Conservation (phyloP, 306 rosid genomes). For the Acacia crassicarpa region DNA sequence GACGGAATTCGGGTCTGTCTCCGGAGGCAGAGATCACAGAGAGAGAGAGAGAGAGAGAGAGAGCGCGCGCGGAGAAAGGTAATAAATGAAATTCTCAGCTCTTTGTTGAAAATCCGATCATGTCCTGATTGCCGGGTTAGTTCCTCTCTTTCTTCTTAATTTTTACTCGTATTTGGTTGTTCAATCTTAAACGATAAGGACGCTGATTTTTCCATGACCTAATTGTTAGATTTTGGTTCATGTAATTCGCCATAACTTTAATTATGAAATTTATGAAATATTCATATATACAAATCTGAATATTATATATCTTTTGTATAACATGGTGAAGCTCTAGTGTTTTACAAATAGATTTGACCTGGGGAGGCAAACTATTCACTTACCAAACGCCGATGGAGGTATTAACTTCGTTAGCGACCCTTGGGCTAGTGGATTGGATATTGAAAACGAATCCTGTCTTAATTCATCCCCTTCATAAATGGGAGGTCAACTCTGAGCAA, state of each 20-base stretch:
- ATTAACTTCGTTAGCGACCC: too few relatives aligned
- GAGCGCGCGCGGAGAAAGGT: neutral
- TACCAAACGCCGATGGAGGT: too few relatives aligned
- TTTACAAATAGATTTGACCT: neutral
- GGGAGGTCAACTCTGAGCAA: neutral
- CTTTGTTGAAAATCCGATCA: slow-evolving; percentile 20
- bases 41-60: neutral
- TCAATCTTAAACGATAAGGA: neutral
- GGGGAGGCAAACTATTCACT: neutral
- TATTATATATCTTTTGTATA: neutral
- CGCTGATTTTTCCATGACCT: neutral
- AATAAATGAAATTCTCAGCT: neutral
- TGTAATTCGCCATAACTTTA: neutral
- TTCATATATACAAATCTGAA: neutral
- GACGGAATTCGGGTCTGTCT: neutral
- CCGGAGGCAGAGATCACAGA: neutral
- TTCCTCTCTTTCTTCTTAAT: neutral
- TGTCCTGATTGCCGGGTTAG: slow-evolving; percentile 23
- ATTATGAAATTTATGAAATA: neutral
- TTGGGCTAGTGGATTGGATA: too few relatives aligned
- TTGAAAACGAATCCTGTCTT: slow-evolving; percentile 1
- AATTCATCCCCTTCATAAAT: neutral
- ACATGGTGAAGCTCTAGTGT: neutral
- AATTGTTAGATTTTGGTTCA: neutral
- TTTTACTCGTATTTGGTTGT: neutral